Base-by-base conservation (phyloP, 495 filamentous ascomycete species). In the Podospora pseudoanserina region DNA sequence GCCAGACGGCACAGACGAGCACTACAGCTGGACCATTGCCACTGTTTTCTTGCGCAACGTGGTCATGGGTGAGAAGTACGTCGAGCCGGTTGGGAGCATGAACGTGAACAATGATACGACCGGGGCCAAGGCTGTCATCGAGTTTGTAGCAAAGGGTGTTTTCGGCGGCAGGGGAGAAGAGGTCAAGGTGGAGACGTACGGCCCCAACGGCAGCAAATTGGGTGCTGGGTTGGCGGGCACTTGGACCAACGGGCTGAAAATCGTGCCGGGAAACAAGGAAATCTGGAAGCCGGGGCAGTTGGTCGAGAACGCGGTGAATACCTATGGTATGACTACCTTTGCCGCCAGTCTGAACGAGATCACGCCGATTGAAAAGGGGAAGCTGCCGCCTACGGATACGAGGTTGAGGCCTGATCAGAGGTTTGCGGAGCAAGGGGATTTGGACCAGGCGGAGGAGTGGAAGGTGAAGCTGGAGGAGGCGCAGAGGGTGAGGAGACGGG, bases 11-110 rank as follows among this genome's bases (percentile, higher is more conserved):
- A 86, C 78, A 0, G 88, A 89, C 59, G 94, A 97, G 72, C 83
- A 85, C 66, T 99, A 90, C 79, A 91, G 88, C 75, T 98, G 92
- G 91, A 88, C 84, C 27, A 84, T 89, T 6, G 91, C 93, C 15
- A 97, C 92, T 11, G 90, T 89, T 65, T 98, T 97, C 79, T 83
- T 99, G 65, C 88, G 95, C 59, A 99, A 99, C 73, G 92, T 99
- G 68, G 95, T 99, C 70, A 94, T 95, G 65, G 95, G 95, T 28
- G 95, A 99, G 80, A 98, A 97, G 80, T 99, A 98, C 75, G 90
- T 97, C 34, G 95, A 99, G 79, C 95, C 95, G 1, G 92, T 97
- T 11, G 93, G 93, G 19, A 90, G 86, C 64, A 91, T 98, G 88
- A 86, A 88, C 19, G 86, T 99, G 27, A 78, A 83, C 60, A 91